phyloP scores from a whole-genome alignment of 305 asterid genomes.

The Solanum hybrid region DNA sequence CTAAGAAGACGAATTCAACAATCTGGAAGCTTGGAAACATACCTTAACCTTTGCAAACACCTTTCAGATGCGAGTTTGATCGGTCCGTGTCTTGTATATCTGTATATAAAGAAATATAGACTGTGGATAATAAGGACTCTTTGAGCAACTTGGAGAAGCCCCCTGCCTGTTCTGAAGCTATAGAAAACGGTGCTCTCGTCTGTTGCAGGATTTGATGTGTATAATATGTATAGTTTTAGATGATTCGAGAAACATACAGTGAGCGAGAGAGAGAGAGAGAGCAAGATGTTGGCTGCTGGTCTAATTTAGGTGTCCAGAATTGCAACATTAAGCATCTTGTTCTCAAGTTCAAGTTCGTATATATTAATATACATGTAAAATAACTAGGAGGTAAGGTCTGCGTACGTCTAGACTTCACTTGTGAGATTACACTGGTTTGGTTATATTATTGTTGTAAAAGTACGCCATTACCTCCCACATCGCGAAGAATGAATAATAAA shows the following conservation, averaged over 20 bases:
- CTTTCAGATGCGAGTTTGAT: slow-evolving; percentile 65
- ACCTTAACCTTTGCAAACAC: slow-evolving; percentile 57
- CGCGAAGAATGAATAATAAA: not conserved
- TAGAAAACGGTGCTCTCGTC: not conserved
- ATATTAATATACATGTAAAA: not conserved
- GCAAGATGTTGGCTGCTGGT: not conserved
- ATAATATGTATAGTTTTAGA: slow-evolving; percentile 8
- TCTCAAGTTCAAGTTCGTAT: not conserved
- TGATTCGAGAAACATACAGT: not conserved
- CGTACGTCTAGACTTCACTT: not conserved
- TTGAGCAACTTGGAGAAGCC: slow-evolving; percentile 17
- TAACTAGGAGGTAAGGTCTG: not conserved
- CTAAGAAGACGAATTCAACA: slow-evolving; percentile 53
- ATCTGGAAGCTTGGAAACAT: slow-evolving; percentile 45
- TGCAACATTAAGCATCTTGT: not conserved
- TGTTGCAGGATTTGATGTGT: not conserved
- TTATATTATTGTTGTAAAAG: not conserved
- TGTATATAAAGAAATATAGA: slow-evolving; percentile 60
- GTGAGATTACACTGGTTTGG: not conserved
- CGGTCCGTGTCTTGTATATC: slow-evolving; percentile 62
- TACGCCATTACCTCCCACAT: not conserved
- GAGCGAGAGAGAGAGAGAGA: not conserved
- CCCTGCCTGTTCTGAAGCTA: not conserved
- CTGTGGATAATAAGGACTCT: slow-evolving; percentile 76
- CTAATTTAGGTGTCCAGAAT: not conserved